Base-by-base conservation (phyloP, 1,284 basidiomycete species). In the Fomitopsis betulina region DNA sequence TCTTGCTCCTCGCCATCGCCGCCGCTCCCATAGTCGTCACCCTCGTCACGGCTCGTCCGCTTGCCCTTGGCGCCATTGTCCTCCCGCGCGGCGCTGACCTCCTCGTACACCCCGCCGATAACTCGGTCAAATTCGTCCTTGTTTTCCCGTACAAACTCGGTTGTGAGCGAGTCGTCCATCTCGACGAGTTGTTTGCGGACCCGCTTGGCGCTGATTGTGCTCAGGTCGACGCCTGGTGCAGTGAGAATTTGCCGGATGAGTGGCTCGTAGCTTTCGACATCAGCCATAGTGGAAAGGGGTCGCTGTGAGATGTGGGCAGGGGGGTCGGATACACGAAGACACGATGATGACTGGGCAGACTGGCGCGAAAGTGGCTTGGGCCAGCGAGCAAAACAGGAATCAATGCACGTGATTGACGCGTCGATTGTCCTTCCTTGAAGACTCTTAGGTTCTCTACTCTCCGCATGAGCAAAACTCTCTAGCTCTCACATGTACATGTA, bases 201-300 rank as follows among this genome's bases (percentile, higher is more conserved):
- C 73, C 84, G 83, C 73, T 87, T 91, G 52, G 89, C 88, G 65
- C 85, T 89, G 71, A 92, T 88, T 45, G 84, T 88, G 49, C 73
- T 61, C 64, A 92, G 77, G 75, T 91, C 86, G 55, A 81, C 84
- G 50, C 81, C 83, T 5, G 89, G 88, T 21, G 85, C 81, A 39
- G 80, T 78, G 53, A 91, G 80, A 68, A 91, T 89, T 58, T 77
- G 74, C 58, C 76, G 77, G 67, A 92, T 84, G 58, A 73, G 77
- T 17, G 79, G 76, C 68, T 84, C 80, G 59, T 91, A 77, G 57
- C 64, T 60, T 35, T 65, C 54, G 25, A 71, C 60, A 58, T 69
- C 58, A 47, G 62, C 43, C 63, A 66, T 65, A 37, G 25, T 40
- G 25, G 42, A 40, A 19, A 50, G 10, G 42, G 35, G 45, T 30